Base-by-base conservation (phyloP, 2,329 filamentous ascomycete species). In the Aspergillus latus region DNA sequence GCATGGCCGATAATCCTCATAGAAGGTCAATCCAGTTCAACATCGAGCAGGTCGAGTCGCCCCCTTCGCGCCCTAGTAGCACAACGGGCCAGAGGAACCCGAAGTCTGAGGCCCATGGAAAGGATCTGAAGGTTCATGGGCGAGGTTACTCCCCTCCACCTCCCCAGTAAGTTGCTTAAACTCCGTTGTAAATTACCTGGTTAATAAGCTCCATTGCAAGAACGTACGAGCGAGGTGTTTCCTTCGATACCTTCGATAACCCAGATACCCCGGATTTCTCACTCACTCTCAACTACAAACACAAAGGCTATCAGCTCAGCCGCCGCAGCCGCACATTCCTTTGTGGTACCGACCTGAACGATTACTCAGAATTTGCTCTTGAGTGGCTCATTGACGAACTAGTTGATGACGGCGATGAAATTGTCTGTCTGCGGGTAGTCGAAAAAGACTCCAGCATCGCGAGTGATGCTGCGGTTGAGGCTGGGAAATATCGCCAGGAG, bases 301-400 rank as follows among this genome's bases (percentile, higher is more conserved):
- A 97, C 73, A 88, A 88, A 64, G 90, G 92, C 62, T 96, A 94
- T 74, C 86, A 90, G 64, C 87, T 87, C 61, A 87, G 86, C 42
- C 87, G 91, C 59, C 84, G 90, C 58, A 94, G 90, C 52, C 86
- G 92, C 52, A 95, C 90, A 7, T 96, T 96, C 66, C 86, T 97
- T 70, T 93, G 92, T 61, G 92, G 92, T 15, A 89, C 92, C 15
- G 92, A 96, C 73, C 89, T 93, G 67, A 92, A 96, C 65, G 84
- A 90, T 57, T 96, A 96, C 73, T 96, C 91, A 5, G 90, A 96
- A 60, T 94, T 93, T 74, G 92, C 92, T 13, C 80, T 97, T 15
- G 90, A 95, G 73, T 97, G 92, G 92, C 81, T 96, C 50, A 84
- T 97, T 39, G 90, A 95, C 66, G 91, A 96, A 74, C 81, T 96